Evolutionary conservation across 345 rosid species (phyloP).

Genomic region (Brassica cretica): DNA sequence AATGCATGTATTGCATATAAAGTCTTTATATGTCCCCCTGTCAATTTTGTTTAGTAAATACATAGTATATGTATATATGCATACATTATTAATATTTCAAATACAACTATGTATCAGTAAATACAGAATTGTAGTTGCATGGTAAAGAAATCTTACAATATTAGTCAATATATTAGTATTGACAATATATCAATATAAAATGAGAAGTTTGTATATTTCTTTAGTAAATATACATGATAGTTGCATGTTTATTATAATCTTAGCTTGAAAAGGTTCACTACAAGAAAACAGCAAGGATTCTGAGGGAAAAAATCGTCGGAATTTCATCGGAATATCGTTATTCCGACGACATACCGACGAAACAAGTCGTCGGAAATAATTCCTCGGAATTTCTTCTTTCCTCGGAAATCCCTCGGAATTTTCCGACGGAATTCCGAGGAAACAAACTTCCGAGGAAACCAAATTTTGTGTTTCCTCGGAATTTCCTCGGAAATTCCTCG

Average conservation of each 20-base stretch:
- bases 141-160: background rate
- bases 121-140: background rate
- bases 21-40: constrained; percentile 1
- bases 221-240: background rate
- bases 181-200: background rate
- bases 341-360: too few species aligned
- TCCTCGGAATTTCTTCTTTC: too few species aligned
- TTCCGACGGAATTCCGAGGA: too few species aligned
- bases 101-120: background rate
- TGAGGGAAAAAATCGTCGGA: too few species aligned
- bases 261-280: background rate
- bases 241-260: constrained; percentile 12
- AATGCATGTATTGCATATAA: background rate
- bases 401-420: too few species aligned
- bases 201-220: background rate
- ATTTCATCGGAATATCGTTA: too few species aligned
- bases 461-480: too few species aligned
- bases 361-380: too few species aligned
- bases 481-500: too few species aligned
- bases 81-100: background rate
- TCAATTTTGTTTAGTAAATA: background rate
- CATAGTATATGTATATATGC: background rate
- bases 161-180: background rate
- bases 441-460: too few species aligned
- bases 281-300: too few species aligned